A percentile compares a stretch with the other conserved stretches of the same genome.
Conservation (phyloP, 441 rosid species). For the Syzygium syzygioides region DNA sequence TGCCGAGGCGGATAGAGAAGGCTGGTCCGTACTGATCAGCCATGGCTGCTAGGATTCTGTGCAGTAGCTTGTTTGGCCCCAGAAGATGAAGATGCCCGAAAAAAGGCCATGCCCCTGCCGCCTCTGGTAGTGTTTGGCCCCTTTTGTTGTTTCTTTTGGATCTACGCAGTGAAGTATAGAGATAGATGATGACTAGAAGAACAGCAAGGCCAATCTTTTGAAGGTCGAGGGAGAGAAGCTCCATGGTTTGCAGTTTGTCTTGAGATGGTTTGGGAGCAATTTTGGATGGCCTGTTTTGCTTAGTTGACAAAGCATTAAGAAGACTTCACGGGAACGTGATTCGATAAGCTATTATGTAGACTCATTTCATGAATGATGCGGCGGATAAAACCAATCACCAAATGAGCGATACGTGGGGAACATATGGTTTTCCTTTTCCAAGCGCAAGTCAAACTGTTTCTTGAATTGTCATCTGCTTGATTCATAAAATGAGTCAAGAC, state of each 20-base stretch:
- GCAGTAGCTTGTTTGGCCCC: conserved; percentile 17
- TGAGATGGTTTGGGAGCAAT: not conserved
- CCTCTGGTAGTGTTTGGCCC: conserved; percentile 22
- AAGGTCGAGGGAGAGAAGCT: not conserved
- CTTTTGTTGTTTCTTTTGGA: conserved; percentile 1
- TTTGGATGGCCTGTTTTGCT: not conserved
- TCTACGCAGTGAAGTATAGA: not conserved
- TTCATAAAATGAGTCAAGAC: not conserved
- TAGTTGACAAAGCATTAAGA: not conserved
- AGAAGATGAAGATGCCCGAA: conserved; percentile 37
- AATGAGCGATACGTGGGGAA: not conserved
- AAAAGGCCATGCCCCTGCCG: conserved; percentile 34
- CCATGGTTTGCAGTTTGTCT: not conserved
- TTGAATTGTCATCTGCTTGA: not conserved
- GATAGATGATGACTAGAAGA: not conserved
- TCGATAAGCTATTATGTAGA: not conserved
- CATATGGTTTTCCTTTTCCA: not conserved
- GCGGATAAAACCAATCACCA: not conserved
- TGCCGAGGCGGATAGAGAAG: conserved; percentile 29
- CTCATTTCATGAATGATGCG: not conserved
- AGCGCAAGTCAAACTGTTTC: not conserved
- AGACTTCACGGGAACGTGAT: not conserved
- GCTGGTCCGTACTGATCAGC: conserved; percentile 33
- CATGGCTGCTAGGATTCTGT: conserved; percentile 23
- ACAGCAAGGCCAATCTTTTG: not conserved